These are phyloP conservation scores for Daedaleopsis nitida DNA, from an alignment of 768 basidiomycete species.

Conservation along the genomic window DNA sequence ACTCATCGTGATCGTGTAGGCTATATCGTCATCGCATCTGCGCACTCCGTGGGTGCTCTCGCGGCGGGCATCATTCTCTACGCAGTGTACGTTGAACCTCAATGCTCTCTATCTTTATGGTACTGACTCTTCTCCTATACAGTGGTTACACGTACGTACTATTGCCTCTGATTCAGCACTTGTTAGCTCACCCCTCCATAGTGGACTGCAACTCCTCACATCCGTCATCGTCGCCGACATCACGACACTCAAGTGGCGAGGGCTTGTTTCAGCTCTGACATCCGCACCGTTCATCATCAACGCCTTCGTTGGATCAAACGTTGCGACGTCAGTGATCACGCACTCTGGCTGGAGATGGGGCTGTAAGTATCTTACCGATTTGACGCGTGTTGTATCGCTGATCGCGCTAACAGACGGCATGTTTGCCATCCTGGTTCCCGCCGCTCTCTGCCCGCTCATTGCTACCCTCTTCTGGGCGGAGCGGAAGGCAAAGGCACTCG, in stretches of 20 bases:
- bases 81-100: slow-evolving; percentile 43
- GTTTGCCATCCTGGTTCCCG: slow-evolving; percentile 37
- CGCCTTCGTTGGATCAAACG: slow-evolving; percentile 61
- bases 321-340: slow-evolving; percentile 45
- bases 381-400: not conserved
- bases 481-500: slow-evolving; percentile 27
- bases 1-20: slow-evolving; percentile 23
- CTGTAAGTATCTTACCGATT: slow-evolving; percentile 36
- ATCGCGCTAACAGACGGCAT: slow-evolving; percentile 21
- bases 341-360: slow-evolving; percentile 69
- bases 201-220: slow-evolving; percentile 63
- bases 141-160: slow-evolving; percentile 61
- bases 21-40: slow-evolving; percentile 38
- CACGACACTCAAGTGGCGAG: slow-evolving; percentile 33
- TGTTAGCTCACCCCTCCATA: slow-evolving; percentile 20
- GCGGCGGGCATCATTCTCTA: slow-evolving; percentile 52
- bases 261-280: slow-evolving; percentile 46
- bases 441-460: slow-evolving; percentile 28
- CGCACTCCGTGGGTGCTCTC: slow-evolving; percentile 27
- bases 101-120: not conserved
- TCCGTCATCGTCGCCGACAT: slow-evolving; percentile 45
- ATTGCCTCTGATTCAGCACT: too few relatives aligned
- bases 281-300: slow-evolving; percentile 61
- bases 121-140: slow-evolving; percentile 15
- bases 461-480: slow-evolving; percentile 32